These are phyloP conservation scores for Monilinia polystroma DNA, from an alignment of 2,329 filamentous ascomycete genomes.

Conservation along the genomic window DNA sequence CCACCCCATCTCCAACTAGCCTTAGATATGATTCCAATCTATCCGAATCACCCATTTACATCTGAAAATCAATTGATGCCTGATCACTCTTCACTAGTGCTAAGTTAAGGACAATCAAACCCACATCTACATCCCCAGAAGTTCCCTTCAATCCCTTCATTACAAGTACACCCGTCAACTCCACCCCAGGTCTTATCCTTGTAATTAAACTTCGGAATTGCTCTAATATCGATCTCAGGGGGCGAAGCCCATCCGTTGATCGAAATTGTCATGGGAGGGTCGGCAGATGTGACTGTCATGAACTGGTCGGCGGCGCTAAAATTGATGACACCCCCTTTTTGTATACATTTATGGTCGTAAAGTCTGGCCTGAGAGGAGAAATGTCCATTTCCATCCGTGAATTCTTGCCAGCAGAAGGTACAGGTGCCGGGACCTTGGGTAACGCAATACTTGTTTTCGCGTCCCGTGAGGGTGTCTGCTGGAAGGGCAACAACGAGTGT, in stretches of 20 bases:
- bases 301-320: background rate
- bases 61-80: background rate
- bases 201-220: background rate
- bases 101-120: background rate
- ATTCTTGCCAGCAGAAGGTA: constrained; percentile 13
- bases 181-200: background rate
- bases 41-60: too few relatives aligned
- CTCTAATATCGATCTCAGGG: background rate
- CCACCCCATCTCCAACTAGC: too few relatives aligned
- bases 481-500: background rate
- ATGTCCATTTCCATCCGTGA: background rate
- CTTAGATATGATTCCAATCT: background rate
- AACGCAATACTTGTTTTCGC: background rate
- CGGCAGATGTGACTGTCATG: constrained; percentile 3
- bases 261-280: constrained; percentile 5
- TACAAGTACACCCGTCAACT: background rate
- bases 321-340: constrained; percentile 39
- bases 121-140: constrained; percentile 14
- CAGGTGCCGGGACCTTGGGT: constrained; percentile 3
- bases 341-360: constrained; percentile 12
- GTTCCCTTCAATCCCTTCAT: background rate
- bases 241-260: background rate
- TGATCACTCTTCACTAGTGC: background rate
- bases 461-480: background rate
- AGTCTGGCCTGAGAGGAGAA: background rate